phyloP scores from a whole-genome alignment of 1,139 yeast genomes.

The Candida sanyaensis region DNA sequence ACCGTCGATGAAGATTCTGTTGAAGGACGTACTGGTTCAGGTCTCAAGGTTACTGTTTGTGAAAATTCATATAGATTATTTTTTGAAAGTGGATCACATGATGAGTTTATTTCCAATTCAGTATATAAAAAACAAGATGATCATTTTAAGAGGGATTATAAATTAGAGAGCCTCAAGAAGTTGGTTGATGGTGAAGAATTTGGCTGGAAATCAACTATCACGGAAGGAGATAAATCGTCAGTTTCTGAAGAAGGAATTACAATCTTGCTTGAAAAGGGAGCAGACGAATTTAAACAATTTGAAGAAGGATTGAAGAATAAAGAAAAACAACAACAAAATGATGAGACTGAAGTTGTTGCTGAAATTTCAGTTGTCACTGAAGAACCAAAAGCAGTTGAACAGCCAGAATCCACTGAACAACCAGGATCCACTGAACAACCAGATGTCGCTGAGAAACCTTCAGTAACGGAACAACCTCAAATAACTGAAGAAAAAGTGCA shows the following conservation, averaged over 20 bases:
- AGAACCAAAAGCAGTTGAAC: not conserved
- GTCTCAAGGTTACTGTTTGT: conserved; percentile 79
- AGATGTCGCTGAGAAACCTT: no score
- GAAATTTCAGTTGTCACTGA: conserved; percentile 3
- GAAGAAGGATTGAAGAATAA: conserved; percentile 10
- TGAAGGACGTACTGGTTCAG: conserved; percentile 68
- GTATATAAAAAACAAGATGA: conserved; percentile 41
- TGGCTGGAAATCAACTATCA: conserved; percentile 41
- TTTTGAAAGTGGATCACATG: conserved; percentile 81
- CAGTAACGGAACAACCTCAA: conserved; percentile 4
- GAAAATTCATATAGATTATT: conserved; percentile 78
- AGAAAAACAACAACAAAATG: conserved; percentile 2
- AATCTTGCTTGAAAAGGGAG: conserved; percentile 34
- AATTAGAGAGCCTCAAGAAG: conserved; percentile 25
- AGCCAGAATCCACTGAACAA: not conserved
- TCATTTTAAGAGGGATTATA: conserved; percentile 24
- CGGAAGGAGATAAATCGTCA: conserved; percentile 22
- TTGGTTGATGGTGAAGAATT: conserved; percentile 34
- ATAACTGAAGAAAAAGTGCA: conserved; percentile 15
- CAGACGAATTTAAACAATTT: conserved; percentile 27
- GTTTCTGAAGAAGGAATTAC: conserved; percentile 24
- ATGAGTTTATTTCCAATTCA: conserved; percentile 68
- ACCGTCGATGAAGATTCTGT: conserved; percentile 60
- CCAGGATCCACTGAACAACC: no score
- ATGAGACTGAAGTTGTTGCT: not conserved